Evolutionary conservation across 2,329 filamentous ascomycete species (phyloP), one percentile per base, ranked within the genome.

Genomic region (Verticillium klebahnii): DNA sequence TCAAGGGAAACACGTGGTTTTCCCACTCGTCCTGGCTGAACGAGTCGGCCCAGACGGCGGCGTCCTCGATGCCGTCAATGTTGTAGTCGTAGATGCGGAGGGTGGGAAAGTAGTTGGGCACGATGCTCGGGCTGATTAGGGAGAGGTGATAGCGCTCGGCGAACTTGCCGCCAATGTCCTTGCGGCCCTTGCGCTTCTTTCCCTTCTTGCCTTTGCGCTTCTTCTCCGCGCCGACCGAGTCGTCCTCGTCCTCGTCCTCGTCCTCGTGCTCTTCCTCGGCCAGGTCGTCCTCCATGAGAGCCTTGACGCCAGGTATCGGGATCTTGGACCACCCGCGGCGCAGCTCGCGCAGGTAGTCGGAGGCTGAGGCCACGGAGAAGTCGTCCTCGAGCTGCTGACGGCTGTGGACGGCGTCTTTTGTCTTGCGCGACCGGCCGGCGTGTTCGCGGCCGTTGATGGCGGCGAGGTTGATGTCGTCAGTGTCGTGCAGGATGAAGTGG

Each of bases 51-150:
- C 84, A 86, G 1, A 80, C 74, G 1, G 77, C 70, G 0, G 73
- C 68, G 59, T 85, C 70, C 66, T 92, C 89, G 3, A 97, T 73
- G 0, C 92, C 92, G 0, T 82, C 91, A 60, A 92, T 92, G 72
- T 99, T 98, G 80, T 98, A 99, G 70, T 97, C 92, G 66, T 94
- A 81, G n/a, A 99, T 84, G n/a, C 93, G 86, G 36, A 97, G 76
- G 0, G 91, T 93, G 0, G 94, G 95, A 66, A 93, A 95, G 74
- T 92, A 96, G 71, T 95, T 97, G 7, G 94, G 95, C 9, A 98
- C 91, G 40, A 99, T 80, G 71, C 93, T 98, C 0, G 94, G 91
- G 56, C 89, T 86, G 61, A 98, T 89, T 31, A 95, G 79, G 0
- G 91, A 89, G 6, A 96, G 75, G 60, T 93, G 89, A 73, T 92